Percentiles rank a stretch among this genome's conserved stretches.
Conservation (phyloP, 257 asterid species). For the Jasminum sambac region DNA sequence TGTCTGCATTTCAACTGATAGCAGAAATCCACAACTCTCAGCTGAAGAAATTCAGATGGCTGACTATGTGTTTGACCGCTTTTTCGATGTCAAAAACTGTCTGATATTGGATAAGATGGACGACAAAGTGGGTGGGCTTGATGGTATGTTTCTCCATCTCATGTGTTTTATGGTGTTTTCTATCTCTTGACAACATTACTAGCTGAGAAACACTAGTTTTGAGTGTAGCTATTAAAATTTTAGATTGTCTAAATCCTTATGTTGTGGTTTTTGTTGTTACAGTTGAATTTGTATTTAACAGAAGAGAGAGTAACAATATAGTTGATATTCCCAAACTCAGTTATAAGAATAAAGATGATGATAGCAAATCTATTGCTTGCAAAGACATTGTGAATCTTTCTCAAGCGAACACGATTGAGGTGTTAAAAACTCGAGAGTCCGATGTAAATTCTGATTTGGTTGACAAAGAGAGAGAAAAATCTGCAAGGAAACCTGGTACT, state of each 20-base stretch:
- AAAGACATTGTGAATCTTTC: slow-evolving; percentile 28
- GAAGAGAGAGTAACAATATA: slow-evolving; percentile 33
- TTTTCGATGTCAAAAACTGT: slow-evolving; percentile 66
- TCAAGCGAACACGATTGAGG: slow-evolving; percentile 32
- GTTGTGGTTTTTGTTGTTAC: slow-evolving; percentile 46
- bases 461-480: slow-evolving; percentile 29
- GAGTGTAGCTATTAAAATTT: slow-evolving; percentile 20
- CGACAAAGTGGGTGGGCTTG: slow-evolving; percentile 72
- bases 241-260: slow-evolving; percentile 33
- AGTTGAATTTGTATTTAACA: slow-evolving; percentile 74
- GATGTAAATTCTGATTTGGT: not conserved
- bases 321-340: slow-evolving; percentile 33
- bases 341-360: slow-evolving; percentile 28
- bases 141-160: slow-evolving; percentile 49
- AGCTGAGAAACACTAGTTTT: slow-evolving; percentile 10
- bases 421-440: slow-evolving; percentile 31
- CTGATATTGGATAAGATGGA: slow-evolving; percentile 50
- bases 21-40: slow-evolving; percentile 81
- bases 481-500: slow-evolving; percentile 30
- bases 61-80: slow-evolving; percentile 67
- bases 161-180: not conserved
- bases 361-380: slow-evolving; percentile 25
- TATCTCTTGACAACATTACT: slow-evolving; percentile 13
- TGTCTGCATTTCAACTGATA: slow-evolving; percentile 69
- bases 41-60: slow-evolving; percentile 62